phyloP scores from a whole-genome alignment of 805 yeast genomes.

The Metschnikowia hibisci region DNA sequence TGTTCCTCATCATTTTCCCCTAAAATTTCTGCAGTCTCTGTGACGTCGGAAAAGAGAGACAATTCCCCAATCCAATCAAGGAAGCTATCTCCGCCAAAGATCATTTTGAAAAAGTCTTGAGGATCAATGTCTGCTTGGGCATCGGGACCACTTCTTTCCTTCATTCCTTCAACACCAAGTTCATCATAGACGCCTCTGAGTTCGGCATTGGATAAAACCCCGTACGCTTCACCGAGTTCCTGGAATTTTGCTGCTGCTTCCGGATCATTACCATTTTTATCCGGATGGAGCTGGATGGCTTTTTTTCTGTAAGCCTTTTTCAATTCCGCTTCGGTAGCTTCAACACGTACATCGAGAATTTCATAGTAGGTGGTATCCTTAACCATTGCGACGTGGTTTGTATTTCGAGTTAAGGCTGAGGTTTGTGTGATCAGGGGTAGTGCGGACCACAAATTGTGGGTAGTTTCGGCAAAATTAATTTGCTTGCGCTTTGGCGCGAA shows the following conservation, averaged over 20 bases:
- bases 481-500: no score
- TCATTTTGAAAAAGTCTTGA: constrained; percentile 72
- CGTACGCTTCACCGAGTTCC: constrained; percentile 62
- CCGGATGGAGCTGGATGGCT: constrained; percentile 49
- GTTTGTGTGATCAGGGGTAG: neutral
- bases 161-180: constrained; percentile 58
- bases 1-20: constrained; percentile 35
- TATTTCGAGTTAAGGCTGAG: neutral
- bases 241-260: constrained; percentile 86
- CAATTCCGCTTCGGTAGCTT: constrained; percentile 76
- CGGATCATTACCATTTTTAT: constrained; percentile 93
- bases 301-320: constrained; percentile 70
- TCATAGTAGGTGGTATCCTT: constrained; percentile 88
- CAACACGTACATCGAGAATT: constrained; percentile 58
- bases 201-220: constrained; percentile 70
- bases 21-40: constrained; percentile 53
- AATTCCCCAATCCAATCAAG: constrained; percentile 85
- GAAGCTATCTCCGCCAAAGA: constrained; percentile 83
- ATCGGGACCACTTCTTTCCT: constrained; percentile 65
- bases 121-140: constrained; percentile 77
- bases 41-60: constrained; percentile 70
- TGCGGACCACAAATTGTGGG: neutral
- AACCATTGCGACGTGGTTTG: constrained; percentile 48
- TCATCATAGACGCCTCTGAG: constrained; percentile 75
- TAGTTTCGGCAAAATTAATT: no score